Conservation (phyloP, 1,284 basidiomycete species). For the Leccinum angustisporum region DNA sequence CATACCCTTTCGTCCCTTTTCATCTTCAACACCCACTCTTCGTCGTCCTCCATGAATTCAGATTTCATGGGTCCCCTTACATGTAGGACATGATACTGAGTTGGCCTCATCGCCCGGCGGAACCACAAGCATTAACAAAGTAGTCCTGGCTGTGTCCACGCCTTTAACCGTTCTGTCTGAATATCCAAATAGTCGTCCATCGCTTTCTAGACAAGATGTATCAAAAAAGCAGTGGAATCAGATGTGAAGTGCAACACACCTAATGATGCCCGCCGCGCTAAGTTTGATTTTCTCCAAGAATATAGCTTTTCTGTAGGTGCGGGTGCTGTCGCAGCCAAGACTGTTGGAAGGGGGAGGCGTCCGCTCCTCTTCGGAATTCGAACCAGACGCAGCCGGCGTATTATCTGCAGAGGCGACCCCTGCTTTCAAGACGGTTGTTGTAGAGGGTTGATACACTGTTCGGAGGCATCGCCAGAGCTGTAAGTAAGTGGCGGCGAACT, state of each 20-base stretch:
- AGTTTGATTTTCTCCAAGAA: constrained; percentile 70
- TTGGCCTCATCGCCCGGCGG: constrained; percentile 84
- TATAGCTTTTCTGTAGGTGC: constrained; percentile 72
- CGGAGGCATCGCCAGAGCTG: constrained; percentile 32
- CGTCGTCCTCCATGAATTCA: constrained; percentile 94
- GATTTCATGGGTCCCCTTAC: constrained; percentile 91
- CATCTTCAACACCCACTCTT: constrained; percentile 98
- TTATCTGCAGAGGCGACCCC: constrained; percentile 62
- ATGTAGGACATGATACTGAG: constrained; percentile 87
- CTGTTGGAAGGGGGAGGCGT: constrained; percentile 32
- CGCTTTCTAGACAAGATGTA: constrained; percentile 47
- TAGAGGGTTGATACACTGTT: constrained; percentile 59
- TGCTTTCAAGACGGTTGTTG: constrained; percentile 65
- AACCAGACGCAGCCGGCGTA: constrained; percentile 51
- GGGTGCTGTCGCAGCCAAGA: constrained; percentile 51
- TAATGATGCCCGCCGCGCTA: constrained; percentile 71
- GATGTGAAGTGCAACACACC: constrained; percentile 44
- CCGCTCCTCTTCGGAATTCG: constrained; percentile 36
- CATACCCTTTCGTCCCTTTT: constrained; percentile 79
- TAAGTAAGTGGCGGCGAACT: constrained; percentile 23
- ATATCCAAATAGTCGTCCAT: constrained; percentile 93
- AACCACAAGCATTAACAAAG: constrained; percentile 68
- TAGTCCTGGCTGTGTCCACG: constrained; percentile 61
- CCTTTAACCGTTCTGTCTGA: constrained; percentile 85
- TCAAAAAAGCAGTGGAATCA: constrained; percentile 10